Conservation (phyloP, 805 yeast species). For the Saturnispora serradocipensis region DNA sequence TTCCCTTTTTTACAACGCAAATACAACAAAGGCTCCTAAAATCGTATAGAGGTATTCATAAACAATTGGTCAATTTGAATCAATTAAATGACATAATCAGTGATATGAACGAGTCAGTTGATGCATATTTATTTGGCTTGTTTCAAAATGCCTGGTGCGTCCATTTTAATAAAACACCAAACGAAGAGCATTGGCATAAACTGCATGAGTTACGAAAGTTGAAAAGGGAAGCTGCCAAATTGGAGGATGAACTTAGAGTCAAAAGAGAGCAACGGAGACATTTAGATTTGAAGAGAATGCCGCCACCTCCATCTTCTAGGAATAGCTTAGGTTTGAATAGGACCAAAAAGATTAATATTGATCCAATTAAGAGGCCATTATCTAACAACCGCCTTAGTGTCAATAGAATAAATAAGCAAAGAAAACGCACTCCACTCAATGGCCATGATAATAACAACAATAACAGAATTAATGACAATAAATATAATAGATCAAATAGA, state of each 20-base stretch:
- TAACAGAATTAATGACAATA: neutral
- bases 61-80: conserved; percentile 48
- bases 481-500: neutral
- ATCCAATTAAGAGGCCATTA: conserved; percentile 2
- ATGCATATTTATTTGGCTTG: conserved; percentile 63
- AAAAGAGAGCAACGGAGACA: conserved; percentile 11
- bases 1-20: conserved; percentile 18
- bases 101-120: conserved; percentile 68
- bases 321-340: neutral
- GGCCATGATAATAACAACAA: neutral
- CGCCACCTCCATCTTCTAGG: conserved; percentile 15
- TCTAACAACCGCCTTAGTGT: neutral
- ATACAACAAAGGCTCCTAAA: conserved; percentile 15
- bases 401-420: neutral
- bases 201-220: conserved; percentile 15
- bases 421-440: neutral
- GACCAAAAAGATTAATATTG: neutral
- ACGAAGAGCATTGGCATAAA: conserved; percentile 17
- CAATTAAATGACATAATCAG: conserved; percentile 52
- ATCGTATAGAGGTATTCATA: conserved; percentile 32
- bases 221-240: conserved; percentile 13
- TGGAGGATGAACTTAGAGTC: conserved; percentile 12
- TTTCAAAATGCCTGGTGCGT: conserved; percentile 85
- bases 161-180: conserved; percentile 41
- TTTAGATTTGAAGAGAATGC: conserved; percentile 14